A percentile compares a stretch with the other conserved stretches of the same genome.
These are phyloP conservation scores for Mycena chlorophos DNA, from an alignment of 768 basidiomycete genomes.

Conservation along the genomic window DNA sequence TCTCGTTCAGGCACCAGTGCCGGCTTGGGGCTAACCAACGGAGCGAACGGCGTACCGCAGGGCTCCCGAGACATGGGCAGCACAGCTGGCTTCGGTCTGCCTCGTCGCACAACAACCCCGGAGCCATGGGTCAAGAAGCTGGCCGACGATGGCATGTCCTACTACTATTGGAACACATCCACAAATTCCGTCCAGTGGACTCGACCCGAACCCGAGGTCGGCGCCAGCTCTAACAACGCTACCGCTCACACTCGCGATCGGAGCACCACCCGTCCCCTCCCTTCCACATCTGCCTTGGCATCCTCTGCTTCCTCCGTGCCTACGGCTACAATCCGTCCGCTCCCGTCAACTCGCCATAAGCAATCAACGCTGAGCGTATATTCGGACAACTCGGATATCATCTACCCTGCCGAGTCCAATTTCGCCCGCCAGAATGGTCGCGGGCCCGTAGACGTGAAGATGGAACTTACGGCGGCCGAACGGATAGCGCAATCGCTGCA, in stretches of 20 bases:
- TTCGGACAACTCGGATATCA: conserved; percentile 81
- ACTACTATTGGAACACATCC: conserved; percentile 74
- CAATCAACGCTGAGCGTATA: conserved; percentile 60
- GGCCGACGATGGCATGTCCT: conserved; percentile 80
- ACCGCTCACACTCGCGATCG: conserved; percentile 18
- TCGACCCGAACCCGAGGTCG: conserved; percentile 47
- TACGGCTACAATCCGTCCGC: conserved; percentile 26
- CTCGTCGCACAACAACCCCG: conserved; percentile 59
- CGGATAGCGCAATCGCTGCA: conserved; percentile 67
- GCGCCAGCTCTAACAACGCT: conserved; percentile 17
- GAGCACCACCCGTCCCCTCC: conserved; percentile 17
- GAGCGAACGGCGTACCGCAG: conserved; percentile 31
- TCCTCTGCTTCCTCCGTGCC: conserved; percentile 23
- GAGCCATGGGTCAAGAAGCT: conserved; percentile 83
- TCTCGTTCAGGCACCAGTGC: conserved; percentile 57
- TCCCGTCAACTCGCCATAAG: conserved; percentile 22
- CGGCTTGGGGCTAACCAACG: conserved; percentile 46
- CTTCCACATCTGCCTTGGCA: conserved; percentile 12
- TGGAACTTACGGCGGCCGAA: conserved; percentile 65
- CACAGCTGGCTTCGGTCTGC: conserved; percentile 60
- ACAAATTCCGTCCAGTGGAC: conserved; percentile 73
- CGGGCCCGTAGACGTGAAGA: conserved; percentile 23
- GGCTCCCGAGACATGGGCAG: conserved; percentile 34
- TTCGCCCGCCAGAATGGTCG: conserved; percentile 22
- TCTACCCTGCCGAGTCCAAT: conserved; percentile 50